phyloP scores from a whole-genome alignment of 495 filamentous ascomycete genomes.

The Hypoxylon crocopeplum region DNA sequence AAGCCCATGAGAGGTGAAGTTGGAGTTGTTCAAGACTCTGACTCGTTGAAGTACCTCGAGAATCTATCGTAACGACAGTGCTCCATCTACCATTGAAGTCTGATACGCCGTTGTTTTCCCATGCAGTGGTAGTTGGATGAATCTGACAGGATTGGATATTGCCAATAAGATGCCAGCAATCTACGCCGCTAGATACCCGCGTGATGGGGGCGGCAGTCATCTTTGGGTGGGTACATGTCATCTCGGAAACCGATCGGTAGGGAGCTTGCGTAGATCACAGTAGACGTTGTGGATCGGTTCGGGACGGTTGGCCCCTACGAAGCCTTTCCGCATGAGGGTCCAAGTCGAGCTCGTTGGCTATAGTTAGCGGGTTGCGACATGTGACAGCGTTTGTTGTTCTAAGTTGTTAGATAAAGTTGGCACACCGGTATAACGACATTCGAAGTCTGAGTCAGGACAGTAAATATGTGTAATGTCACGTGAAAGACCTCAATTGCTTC shows the following conservation, averaged over 20 bases:
- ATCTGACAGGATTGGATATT: too few relatives aligned
- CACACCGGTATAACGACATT: not conserved
- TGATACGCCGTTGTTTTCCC: too few relatives aligned
- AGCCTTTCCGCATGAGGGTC: too few relatives aligned
- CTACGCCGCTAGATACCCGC: too few relatives aligned
- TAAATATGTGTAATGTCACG: not conserved
- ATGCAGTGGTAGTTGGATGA: too few relatives aligned
- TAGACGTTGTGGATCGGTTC: conserved; percentile 1
- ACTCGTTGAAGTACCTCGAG: too few relatives aligned
- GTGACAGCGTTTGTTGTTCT: not conserved
- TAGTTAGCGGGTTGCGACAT: conserved; percentile 9
- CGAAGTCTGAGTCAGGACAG: not conserved
- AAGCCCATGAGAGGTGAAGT: too few relatives aligned
- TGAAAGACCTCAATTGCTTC: not conserved
- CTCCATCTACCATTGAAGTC: too few relatives aligned
- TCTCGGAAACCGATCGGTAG: conserved; percentile 26
- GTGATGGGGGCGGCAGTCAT: not conserved
- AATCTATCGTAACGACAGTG: too few relatives aligned
- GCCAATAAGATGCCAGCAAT: too few relatives aligned
- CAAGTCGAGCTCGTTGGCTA: too few relatives aligned
- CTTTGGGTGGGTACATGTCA: conserved; percentile 1
- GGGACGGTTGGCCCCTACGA: conserved; percentile 4
- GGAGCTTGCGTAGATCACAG: conserved; percentile 23
- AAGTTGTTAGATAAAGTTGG: not conserved
- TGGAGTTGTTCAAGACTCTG: too few relatives aligned